phyloP scores from a whole-genome alignment of 768 basidiomycete genomes.

The Auricularia heimuer region DNA sequence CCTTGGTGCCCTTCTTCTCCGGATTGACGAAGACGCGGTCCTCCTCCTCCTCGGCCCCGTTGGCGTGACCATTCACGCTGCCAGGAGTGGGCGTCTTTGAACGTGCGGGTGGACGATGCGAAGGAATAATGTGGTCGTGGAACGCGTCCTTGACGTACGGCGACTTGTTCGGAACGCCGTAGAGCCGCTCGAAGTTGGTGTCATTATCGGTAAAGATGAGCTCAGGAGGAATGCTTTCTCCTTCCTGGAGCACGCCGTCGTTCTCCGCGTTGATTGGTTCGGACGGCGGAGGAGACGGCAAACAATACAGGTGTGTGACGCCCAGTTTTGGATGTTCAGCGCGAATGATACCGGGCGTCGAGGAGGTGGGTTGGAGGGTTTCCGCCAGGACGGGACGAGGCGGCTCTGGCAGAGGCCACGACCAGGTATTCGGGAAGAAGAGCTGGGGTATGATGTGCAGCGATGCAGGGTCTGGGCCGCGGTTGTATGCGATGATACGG shows the following conservation, averaged over 20 bases:
- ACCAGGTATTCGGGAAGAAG: conserved; percentile 99
- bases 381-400: conserved; percentile 55
- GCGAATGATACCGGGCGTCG: conserved; percentile 44
- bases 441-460: conserved; percentile 92
- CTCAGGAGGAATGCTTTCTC: conserved; percentile 67
- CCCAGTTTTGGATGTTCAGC: conserved; percentile 68
- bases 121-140: conserved; percentile 91
- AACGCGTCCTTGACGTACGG: conserved; percentile 93
- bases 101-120: conserved; percentile 55
- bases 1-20: conserved; percentile 79
- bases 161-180: conserved; percentile 75
- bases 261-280: conserved; percentile 48
- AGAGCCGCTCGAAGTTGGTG: conserved; percentile 88
- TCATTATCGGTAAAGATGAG: conserved; percentile 96
- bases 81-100: conserved; percentile 24
- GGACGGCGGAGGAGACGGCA: conserved; percentile 87
- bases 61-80: conserved; percentile 7
- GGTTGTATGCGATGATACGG: conserved; percentile 93
- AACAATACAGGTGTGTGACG: conserved; percentile 74
- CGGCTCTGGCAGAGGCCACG: conserved; percentile 53
- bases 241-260: conserved; percentile 32
- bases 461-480: conserved; percentile 89
- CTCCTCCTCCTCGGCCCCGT: conserved; percentile 27
- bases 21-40: conserved; percentile 74
- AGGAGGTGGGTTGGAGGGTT: conserved; percentile 42